Conservation (phyloP, 176 grass and related monocot genomes). For the Avena eriantha region DNA sequence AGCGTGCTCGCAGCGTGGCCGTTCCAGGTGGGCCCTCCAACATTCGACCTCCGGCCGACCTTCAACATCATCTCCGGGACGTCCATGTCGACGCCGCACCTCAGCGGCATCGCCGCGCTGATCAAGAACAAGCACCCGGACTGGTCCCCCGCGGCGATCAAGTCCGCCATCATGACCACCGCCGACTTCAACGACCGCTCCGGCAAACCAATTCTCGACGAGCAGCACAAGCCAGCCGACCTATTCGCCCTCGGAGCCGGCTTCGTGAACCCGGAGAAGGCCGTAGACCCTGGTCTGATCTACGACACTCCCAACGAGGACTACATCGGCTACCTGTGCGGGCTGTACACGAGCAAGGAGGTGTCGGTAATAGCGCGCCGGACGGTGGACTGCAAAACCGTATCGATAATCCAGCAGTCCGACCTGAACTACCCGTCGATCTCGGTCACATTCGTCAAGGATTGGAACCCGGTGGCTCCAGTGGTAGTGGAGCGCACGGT, state of each 20-base stretch:
- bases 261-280: constrained; percentile 57
- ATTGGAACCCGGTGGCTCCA: not conserved
- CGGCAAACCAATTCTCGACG: constrained; percentile 33
- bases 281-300: constrained; percentile 47
- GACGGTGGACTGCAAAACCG: constrained; percentile 24
- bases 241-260: constrained; percentile 55
- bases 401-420: not conserved
- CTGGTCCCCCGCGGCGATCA: constrained; percentile 61
- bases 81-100: constrained; percentile 78
- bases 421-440: constrained; percentile 63
- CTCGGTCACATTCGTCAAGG: not conserved
- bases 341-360: constrained; percentile 40
- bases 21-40: not conserved
- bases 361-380: constrained; percentile 45
- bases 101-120: constrained; percentile 57
- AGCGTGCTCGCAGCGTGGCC: constrained; percentile 14
- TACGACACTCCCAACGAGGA: constrained; percentile 18
- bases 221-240: constrained; percentile 38
- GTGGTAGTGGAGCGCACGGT: constrained; percentile 22
- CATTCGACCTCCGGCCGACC: not conserved
- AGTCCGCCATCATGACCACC: constrained; percentile 78
- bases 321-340: constrained; percentile 59
- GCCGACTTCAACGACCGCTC: constrained; percentile 43
- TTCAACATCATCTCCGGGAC: constrained; percentile 57
- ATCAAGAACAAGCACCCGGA: constrained; percentile 53